Base-by-base conservation (phyloP, 192 early-diverging fungal genomes). In the Coemansia guatemalensis region DNA sequence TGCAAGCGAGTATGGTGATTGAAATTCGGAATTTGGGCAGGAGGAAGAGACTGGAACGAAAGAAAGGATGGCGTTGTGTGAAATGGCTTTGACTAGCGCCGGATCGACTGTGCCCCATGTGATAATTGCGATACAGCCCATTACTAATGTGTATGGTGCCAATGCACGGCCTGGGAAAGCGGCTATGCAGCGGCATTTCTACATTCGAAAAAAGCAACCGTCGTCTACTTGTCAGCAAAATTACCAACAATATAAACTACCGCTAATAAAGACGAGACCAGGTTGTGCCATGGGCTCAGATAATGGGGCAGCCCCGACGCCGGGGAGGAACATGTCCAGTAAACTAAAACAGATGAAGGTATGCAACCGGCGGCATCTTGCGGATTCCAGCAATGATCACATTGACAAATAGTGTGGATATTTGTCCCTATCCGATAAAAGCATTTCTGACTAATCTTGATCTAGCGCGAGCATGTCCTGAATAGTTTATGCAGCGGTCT, bases 401-500 rank as follows among this genome's bases (percentile, higher is more conserved):
- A 48, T 32, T n/a, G 53, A 9, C 25, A 24, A 26, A 18, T 27
- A 27, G 25, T 26, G 12, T 44, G 39, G 8, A 17, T 12, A 17
- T 44, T 17, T 44, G 39, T 17, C 14, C 3, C 12, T 17, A 44
- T 17, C 12, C 1, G 39, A 44, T 44, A 17, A 44, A 2, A 17
- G 14, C 17, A 44, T 17, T 3, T 44, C 14, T 44, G 14, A 12
- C 14, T 44, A 44, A 44, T 2, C 14, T 44, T 44, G 39, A 17
- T 17, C 39, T 44, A 17, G 1, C 4, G 17, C 14, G 39, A 44
- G 39, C 9, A 44, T 44, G 39, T 32, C 18, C 8, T 8, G 30
- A 65, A 57, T 67, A 78, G 71, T 80, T 80, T 67, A 80, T 80
- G 77, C 64, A 68, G 65, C 77, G 77, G 49, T 73, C 71, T 8